These are phyloP conservation scores for Cladophialophora immunda DNA, from an alignment of 2,329 filamentous ascomycete species.

Conservation along the genomic window DNA sequence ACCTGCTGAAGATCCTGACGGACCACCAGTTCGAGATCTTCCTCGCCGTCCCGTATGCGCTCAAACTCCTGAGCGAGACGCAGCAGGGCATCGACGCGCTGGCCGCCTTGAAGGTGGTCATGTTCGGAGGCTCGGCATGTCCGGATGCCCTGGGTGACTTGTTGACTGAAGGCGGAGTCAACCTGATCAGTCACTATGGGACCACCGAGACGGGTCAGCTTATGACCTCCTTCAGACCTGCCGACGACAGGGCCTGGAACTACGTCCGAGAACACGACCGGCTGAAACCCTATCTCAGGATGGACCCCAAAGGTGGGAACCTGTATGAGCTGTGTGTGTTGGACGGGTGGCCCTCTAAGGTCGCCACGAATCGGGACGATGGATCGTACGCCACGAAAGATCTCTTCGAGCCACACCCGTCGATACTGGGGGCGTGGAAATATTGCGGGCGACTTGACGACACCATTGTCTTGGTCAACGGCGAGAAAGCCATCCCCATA, in stretches of 20 bases:
- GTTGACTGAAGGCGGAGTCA: constrained; percentile 62
- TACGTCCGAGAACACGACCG: constrained; percentile 60
- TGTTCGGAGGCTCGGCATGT: constrained; percentile 66
- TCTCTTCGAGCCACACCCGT: constrained; percentile 51
- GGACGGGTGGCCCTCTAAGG: constrained; percentile 50
- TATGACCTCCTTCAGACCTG: constrained; percentile 66
- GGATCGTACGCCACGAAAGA: constrained; percentile 62
- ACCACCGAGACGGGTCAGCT: constrained; percentile 69
- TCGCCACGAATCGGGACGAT: constrained; percentile 55
- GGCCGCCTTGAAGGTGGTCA: constrained; percentile 59
- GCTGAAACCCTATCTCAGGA: constrained; percentile 54
- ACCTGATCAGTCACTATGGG: constrained; percentile 63
- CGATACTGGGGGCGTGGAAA: constrained; percentile 50
- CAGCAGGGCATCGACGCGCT: constrained; percentile 62
- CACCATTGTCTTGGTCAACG: constrained; percentile 58
- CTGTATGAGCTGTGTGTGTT: constrained; percentile 50
- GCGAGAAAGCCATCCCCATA: constrained; percentile 60
- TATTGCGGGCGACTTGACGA: constrained; percentile 58
- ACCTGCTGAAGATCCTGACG: constrained; percentile 57
- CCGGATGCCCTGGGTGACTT: constrained; percentile 67
- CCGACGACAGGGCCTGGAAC: constrained; percentile 67
- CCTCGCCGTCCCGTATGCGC: constrained; percentile 60
- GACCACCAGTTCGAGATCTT: constrained; percentile 61
- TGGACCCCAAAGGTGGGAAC: constrained; percentile 47
- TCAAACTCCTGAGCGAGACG: constrained; percentile 70